Conservation (phyloP, 2,329 filamentous ascomycete genomes). For the Epichloe festucae region DNA sequence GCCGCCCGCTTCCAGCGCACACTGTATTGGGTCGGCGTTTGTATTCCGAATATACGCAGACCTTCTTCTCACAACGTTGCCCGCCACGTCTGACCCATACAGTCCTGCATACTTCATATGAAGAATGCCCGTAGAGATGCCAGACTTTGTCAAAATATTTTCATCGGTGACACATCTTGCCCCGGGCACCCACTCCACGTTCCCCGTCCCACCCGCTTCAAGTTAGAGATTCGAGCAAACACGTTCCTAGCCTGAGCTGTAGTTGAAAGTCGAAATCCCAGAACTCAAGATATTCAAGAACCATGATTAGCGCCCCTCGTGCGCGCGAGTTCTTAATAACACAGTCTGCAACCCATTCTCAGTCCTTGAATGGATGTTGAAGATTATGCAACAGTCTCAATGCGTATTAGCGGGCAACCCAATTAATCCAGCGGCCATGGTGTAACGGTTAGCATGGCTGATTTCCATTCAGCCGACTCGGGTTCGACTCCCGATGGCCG, state of each 20-base stretch:
- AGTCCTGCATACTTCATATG: conserved; percentile 13
- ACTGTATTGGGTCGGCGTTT: conserved; percentile 22
- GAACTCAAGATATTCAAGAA: too few species aligned
- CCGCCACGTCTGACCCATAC: conserved; percentile 39
- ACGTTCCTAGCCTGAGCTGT: too few species aligned
- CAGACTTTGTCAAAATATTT: conserved; percentile 49
- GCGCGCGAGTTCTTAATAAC: too few species aligned
- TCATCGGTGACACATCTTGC: conserved; percentile 49
- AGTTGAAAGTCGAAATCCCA: too few species aligned
- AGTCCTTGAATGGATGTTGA: too few species aligned
- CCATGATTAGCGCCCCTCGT: too few species aligned
- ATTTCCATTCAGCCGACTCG: conserved; percentile 11
- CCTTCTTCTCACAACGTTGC: conserved; percentile 27
- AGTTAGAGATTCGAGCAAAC: too few species aligned
- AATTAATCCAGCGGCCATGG: conserved; percentile 4
- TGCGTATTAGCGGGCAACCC: rapidly evolving
- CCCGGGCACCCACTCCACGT: conserved; percentile 39
- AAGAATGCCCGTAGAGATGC: conserved; percentile 32
- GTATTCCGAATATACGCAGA: conserved; percentile 46
- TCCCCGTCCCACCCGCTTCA: neutral
- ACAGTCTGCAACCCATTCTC: too few species aligned
- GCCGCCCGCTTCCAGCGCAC: neutral
- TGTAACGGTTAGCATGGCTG: conserved; percentile 11
- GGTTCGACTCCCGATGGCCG: conserved; percentile 11
- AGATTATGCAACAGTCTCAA: too few species aligned